Evolutionary conservation across 2,329 filamentous ascomycete genomes (phyloP).

Genomic region (Paecilomyces formosus): DNA sequence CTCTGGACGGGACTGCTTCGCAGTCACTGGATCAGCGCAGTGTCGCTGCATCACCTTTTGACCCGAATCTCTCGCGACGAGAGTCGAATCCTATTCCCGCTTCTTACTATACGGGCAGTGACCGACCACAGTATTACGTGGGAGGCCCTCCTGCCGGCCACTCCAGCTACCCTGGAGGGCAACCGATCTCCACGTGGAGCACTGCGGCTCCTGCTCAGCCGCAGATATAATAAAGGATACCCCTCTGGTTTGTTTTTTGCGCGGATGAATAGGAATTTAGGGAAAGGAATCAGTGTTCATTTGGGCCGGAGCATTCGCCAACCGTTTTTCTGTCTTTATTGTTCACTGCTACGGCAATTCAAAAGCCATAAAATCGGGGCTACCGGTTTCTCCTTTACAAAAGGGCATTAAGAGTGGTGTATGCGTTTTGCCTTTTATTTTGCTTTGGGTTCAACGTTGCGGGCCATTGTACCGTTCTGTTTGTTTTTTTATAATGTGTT

Average conservation of each 20-base stretch:
- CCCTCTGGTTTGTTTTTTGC: not conserved
- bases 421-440: not conserved
- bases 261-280: not conserved
- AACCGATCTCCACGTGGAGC: conserved; percentile 28
- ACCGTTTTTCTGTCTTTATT: not conserved
- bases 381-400: not conserved
- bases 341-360: not conserved
- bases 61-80: conserved; percentile 25
- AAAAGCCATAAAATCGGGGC: not conserved
- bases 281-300: not conserved
- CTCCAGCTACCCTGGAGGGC: conserved; percentile 23
- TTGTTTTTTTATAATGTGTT: not conserved
- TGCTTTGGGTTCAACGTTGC: not conserved
- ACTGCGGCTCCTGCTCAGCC: conserved; percentile 30
- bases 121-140: conserved; percentile 28
- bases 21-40: conserved; percentile 25
- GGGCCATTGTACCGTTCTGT: not conserved
- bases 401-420: not conserved
- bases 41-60: conserved; percentile 18
- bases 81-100: conserved; percentile 27
- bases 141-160: conserved; percentile 19
- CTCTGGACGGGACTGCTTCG: conserved; percentile 21
- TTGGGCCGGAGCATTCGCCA: not conserved
- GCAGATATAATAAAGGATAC: conserved; percentile 22
- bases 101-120: conserved; percentile 25